Base-by-base conservation (phyloP, 352 stramenopile species). In the Pythium brassicae region DNA sequence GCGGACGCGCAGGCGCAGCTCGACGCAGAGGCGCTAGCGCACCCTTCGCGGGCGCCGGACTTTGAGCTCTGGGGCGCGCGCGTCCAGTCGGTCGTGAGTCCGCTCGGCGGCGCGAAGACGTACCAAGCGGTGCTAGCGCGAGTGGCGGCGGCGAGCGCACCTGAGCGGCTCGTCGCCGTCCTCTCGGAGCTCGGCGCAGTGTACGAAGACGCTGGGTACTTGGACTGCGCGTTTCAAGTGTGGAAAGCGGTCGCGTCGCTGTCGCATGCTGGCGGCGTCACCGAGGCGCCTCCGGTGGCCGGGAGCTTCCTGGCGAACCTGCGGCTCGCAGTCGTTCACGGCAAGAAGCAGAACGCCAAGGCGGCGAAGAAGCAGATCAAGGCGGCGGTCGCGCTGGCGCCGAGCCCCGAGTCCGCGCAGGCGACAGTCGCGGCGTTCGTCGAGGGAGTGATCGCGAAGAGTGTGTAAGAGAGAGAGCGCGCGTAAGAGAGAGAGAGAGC, bases 291-390 rank as follows among this genome's bases (percentile, higher is more conserved):
- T 19, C 10, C 27, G 47, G 59, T 65, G 23, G 9, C 50, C 11
- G 42, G 59, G 2, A 46, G 53, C 15, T 89, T 86, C 61, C 57
- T 86, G 15, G 67, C 75, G 11, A 89, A 87, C 55, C 59, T 92
- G 45, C 77, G 78, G 6, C 61, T 89, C 34, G 78, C 78, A 11
- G 29, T 92, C 53, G 65, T 87, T 26, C 73, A 90, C 34, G 81
- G 66, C 23, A 73, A 74, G 56, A 83, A 77, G 55, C 70, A 80
- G 54, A 86, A 91, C 46, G 20, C 66, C 27, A 91, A 88, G 61
- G 59, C 69, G 0, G 78, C 81, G 15, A 84, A 84, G 40, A 87
- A 86, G 54, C 77, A 89, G 48, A 74, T 76, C 49, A 88, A 88
- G 64, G 53, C 61, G 2, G 69, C 76, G n/a, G 17, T 72, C 11